These are phyloP conservation scores for Eucalyptus leucophloia DNA, from an alignment of 345 rosid species.

Conservation along the genomic window DNA sequence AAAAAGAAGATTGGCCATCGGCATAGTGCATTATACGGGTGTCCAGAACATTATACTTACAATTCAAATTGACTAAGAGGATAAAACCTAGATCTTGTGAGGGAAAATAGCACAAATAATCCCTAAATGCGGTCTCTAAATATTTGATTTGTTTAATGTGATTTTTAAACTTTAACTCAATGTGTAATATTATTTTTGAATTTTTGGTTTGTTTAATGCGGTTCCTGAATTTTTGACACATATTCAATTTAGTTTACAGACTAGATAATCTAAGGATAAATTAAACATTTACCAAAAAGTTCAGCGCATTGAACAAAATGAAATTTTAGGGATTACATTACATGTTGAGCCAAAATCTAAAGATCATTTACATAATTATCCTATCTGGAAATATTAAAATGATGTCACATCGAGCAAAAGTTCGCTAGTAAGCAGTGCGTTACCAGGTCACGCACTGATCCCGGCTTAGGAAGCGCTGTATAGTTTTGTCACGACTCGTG, in stretches of 20 bases:
- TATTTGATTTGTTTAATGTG: fast-evolving
- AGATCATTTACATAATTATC: fast-evolving
- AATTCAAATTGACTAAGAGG: neutral
- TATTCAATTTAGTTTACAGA: no score
- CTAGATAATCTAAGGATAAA: no score
- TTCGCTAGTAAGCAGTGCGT: no score
- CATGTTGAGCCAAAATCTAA: no score
- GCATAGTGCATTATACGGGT: neutral
- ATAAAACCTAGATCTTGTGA: neutral
- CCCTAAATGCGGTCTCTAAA: fast-evolving
- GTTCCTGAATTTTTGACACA: fast-evolving
- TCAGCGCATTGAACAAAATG: no score
- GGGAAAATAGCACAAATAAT: fast-evolving
- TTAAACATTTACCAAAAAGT: no score
- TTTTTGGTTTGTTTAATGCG: fast-evolving
- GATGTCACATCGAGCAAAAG: neutral
- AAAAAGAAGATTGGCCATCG: neutral
- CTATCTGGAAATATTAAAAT: neutral
- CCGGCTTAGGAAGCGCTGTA: neutral
- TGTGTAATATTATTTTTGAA: fast-evolving
- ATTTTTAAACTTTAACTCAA: no score
- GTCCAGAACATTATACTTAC: neutral
- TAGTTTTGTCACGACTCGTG: neutral
- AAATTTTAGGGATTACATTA: no score
- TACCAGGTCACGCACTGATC: neutral